A percentile compares a stretch with the other conserved stretches of the same genome.
Conservation (phyloP, 768 basidiomycete species). For the Serendipita vermifera region DNA sequence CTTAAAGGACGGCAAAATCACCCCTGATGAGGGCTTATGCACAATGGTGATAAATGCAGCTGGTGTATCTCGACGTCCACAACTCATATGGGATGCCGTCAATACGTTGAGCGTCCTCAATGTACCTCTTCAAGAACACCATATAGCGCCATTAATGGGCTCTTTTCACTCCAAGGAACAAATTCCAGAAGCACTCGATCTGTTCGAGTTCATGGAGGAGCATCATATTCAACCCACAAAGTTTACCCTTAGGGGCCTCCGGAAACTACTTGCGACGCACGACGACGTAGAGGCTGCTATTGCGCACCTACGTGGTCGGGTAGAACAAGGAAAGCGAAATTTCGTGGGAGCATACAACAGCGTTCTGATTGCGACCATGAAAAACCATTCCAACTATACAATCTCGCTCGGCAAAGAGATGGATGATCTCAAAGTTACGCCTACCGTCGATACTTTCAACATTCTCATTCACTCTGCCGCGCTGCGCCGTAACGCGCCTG, state of each 20-base stretch:
- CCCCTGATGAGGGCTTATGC: constrained; percentile 65
- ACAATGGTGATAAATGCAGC: constrained; percentile 58
- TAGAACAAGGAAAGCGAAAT: constrained; percentile 38
- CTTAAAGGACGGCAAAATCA: constrained; percentile 38
- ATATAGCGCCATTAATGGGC: constrained; percentile 66
- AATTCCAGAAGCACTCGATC: constrained; percentile 48
- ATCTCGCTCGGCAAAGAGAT: constrained; percentile 62
- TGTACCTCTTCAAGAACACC: constrained; percentile 48
- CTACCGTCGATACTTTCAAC: constrained; percentile 57
- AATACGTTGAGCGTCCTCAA: constrained; percentile 38
- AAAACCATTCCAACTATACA: constrained; percentile 59
- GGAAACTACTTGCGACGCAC: constrained; percentile 33
- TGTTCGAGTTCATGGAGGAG: constrained; percentile 47
- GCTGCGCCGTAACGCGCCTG: constrained; percentile 36
- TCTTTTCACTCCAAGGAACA: constrained; percentile 47
- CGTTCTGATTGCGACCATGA: constrained; percentile 49
- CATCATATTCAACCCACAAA: constrained; percentile 36
- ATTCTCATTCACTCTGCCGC: constrained; percentile 49
- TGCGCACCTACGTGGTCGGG: constrained; percentile 49
- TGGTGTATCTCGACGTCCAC: constrained; percentile 55
- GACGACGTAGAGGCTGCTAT: constrained; percentile 46
- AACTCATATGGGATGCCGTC: constrained; percentile 54
- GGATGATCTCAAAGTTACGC: constrained; percentile 39
- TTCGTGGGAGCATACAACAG: constrained; percentile 53
- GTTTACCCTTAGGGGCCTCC: constrained; percentile 43